Conservation (phyloP, 2,329 filamentous ascomycete species). For the Colletotrichum sp. region DNA sequence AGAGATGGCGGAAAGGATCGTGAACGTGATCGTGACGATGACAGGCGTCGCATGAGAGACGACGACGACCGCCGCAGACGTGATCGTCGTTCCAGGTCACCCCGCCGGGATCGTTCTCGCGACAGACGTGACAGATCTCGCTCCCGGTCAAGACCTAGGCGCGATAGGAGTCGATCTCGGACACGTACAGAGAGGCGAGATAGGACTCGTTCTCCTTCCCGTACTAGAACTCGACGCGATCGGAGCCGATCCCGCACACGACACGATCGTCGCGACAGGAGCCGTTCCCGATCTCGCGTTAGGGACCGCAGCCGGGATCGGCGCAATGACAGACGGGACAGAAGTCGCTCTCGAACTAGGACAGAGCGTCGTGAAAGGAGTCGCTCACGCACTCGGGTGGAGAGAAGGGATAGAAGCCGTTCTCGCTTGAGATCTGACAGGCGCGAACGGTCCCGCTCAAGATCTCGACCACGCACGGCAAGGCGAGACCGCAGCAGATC, state of each 20-base stretch:
- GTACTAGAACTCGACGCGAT: constrained; percentile 29
- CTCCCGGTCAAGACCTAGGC: constrained; percentile 27
- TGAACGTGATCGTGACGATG: constrained; percentile 34
- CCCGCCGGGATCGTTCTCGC: constrained; percentile 38
- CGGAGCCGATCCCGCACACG: constrained; percentile 37
- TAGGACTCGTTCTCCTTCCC: constrained; percentile 42
- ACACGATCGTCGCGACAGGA: constrained; percentile 35
- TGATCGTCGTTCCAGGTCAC: constrained; percentile 44
- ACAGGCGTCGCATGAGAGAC: constrained; percentile 33
- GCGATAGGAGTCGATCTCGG: constrained; percentile 40
- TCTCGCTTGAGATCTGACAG: constrained; percentile 27
- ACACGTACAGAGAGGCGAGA: constrained; percentile 35
- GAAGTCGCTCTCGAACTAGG: constrained; percentile 32
- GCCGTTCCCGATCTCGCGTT: constrained; percentile 35
- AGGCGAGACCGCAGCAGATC: constrained; percentile 35
- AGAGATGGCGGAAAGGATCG: constrained; percentile 12
- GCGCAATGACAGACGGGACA: constrained; percentile 35
- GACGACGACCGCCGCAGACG: constrained; percentile 34
- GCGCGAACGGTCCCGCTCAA: constrained; percentile 15
- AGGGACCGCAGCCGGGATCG: constrained; percentile 41
- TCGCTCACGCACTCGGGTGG: constrained; percentile 29
- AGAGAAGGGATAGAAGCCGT: constrained; percentile 32
- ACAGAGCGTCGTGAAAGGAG: constrained; percentile 27
- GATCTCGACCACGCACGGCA: constrained; percentile 3
- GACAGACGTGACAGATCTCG: constrained; percentile 35